phyloP scores from a whole-genome alignment of 2,329 filamentous ascomycete species.

The Pyrenophora tritici-repentis region DNA sequence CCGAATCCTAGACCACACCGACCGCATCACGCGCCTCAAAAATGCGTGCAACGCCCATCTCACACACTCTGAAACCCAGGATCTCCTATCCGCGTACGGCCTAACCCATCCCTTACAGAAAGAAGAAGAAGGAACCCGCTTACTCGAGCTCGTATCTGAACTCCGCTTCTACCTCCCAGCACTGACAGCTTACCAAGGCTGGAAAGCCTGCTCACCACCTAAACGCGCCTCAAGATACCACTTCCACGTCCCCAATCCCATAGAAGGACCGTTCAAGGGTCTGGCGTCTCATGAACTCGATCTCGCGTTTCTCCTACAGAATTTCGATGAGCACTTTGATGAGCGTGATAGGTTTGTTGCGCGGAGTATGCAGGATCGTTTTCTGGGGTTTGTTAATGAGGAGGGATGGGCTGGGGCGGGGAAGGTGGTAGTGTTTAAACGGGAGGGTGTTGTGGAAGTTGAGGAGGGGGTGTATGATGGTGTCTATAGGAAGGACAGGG shows the following conservation, averaged over 20 bases:
- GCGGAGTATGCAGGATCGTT: conserved; percentile 28
- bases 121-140: conserved; percentile 10
- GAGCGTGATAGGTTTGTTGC: conserved; percentile 14
- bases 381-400: conserved; percentile 31
- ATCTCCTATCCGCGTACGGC: conserved; percentile 44
- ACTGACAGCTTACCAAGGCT: conserved; percentile 44
- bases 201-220: conserved; percentile 19
- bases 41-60: conserved; percentile 23
- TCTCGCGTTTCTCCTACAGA: conserved; percentile 36
- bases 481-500: conserved; percentile 26
- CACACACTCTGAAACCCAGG: conserved; percentile 20
- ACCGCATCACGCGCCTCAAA: conserved; percentile 17
- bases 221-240: conserved; percentile 27
- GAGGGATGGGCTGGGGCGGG: conserved; percentile 28
- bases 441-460: conserved; percentile 14
- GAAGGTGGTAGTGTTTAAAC: conserved; percentile 29
- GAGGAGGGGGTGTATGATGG: conserved; percentile 30
- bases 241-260: conserved; percentile 38
- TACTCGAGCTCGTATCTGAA: conserved; percentile 51
- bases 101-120: conserved; percentile 41
- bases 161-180: conserved; percentile 53
- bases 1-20: conserved; percentile 40
- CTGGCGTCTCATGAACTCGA: conserved; percentile 40
- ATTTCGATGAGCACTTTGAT: conserved; percentile 28
- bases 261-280: conserved; percentile 27